Conservation (phyloP, 2,329 filamentous ascomycete genomes). For the Paracorniculantispora psalliotae region DNA sequence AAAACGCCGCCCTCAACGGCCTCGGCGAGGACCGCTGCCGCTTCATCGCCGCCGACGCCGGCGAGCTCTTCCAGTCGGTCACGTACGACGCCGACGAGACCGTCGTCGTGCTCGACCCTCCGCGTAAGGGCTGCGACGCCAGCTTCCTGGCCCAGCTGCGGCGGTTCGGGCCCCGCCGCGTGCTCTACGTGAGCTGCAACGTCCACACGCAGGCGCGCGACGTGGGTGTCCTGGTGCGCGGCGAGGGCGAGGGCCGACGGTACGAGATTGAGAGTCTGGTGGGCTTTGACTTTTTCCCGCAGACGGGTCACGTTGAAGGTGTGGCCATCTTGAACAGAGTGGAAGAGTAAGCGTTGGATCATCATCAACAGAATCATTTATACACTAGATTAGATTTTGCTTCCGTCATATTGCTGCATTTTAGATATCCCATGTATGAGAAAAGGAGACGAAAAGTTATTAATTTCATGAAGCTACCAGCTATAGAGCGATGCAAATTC, state of each 20-base stretch:
- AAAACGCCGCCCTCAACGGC: slow-evolving; percentile 74
- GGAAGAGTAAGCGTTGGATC: slow-evolving; percentile 31
- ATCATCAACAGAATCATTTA: too few relatives aligned
- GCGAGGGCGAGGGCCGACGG: slow-evolving; percentile 43
- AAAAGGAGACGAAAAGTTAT: neutral
- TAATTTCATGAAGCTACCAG: neutral
- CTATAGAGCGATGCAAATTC: slow-evolving; percentile 1
- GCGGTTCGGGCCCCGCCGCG: slow-evolving; percentile 67
- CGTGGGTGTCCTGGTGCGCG: slow-evolving; percentile 79
- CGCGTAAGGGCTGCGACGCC: slow-evolving; percentile 87
- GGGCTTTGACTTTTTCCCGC: slow-evolving; percentile 97
- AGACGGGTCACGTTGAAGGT: slow-evolving; percentile 68
- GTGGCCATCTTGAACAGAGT: slow-evolving; percentile 60
- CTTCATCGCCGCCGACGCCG: slow-evolving; percentile 87
- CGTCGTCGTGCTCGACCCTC: slow-evolving; percentile 93
- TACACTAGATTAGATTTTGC: too few relatives aligned
- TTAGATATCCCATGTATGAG: neutral
- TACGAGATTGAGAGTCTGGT: slow-evolving; percentile 88
- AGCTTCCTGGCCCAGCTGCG: slow-evolving; percentile 79
- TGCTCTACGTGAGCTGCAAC: slow-evolving; percentile 96
- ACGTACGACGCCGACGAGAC: slow-evolving; percentile 73
- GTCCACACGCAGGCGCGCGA: slow-evolving; percentile 96
- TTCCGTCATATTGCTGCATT: too few relatives aligned
- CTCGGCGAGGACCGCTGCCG: slow-evolving; percentile 62
- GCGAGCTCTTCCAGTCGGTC: slow-evolving; percentile 73